phyloP scores from a whole-genome alignment of 371 early-diverging fungal genomes.

The Syncephalastrum racemosum region DNA sequence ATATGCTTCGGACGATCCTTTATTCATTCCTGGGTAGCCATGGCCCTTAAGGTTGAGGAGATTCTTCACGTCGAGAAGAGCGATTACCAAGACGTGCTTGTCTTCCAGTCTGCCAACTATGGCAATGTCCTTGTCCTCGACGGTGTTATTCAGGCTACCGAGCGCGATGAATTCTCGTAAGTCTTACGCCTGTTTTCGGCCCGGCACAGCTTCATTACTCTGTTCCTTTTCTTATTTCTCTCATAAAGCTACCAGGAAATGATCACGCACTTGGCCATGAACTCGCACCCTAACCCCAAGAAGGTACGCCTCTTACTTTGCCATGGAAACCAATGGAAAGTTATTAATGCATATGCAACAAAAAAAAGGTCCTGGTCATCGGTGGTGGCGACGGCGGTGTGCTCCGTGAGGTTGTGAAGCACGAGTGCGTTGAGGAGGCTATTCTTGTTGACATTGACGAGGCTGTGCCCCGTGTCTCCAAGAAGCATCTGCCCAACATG shows the following conservation, averaged over 20 bases:
- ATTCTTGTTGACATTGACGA: constrained; percentile 96
- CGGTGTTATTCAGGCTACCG: constrained; percentile 96
- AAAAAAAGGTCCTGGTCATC: constrained; percentile 86
- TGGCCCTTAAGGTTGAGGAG: constrained; percentile 91
- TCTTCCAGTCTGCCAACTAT: constrained; percentile 90
- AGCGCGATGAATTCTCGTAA: constrained; percentile 96
- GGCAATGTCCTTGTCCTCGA: constrained; percentile 96
- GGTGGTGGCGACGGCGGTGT: constrained; percentile 99
- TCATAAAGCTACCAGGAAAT: constrained; percentile 90
- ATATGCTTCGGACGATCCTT: not conserved
- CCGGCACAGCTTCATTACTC: not conserved
- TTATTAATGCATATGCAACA: not conserved
- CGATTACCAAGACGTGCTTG: constrained; percentile 94
- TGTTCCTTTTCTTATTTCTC: not conserved
- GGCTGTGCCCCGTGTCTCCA: constrained; percentile 88
- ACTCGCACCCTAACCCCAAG: constrained; percentile 93
- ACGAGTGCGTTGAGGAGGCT: constrained; percentile 87
- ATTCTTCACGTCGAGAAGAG: constrained; percentile 92
- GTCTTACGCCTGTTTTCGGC: constrained; percentile 19
- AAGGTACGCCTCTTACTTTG: constrained; percentile 49
- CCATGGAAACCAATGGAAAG: not conserved
- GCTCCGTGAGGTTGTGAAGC: constrained; percentile 95
- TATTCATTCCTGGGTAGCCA: constrained; percentile 53
- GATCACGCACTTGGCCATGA: constrained; percentile 95
- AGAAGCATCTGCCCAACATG: constrained; percentile 91